Base-by-base conservation (phyloP, 1,139 yeast genomes). In the Hyphopichia buzzinii region DNA sequence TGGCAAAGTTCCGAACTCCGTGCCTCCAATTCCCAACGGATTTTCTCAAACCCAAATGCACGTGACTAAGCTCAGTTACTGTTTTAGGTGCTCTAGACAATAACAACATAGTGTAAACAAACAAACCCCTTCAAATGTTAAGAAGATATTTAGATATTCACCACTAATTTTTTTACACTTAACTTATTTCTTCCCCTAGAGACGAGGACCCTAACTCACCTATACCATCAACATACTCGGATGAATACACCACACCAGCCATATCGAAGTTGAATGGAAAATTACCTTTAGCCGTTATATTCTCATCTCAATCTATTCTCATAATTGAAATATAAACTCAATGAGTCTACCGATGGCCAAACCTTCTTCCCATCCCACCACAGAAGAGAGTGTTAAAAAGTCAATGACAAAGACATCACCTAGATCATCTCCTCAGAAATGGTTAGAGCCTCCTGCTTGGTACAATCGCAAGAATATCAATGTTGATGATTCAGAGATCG, bases 401-500 rank as follows among this genome's bases (percentile, higher is more conserved):
- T 12, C 32, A 14, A 4, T 25, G 8, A n/a, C 26, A 22, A 17
- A 10, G 23, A 7, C 23, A 28, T 17, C 26, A 7, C 14, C 26
- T 12, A 8, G 13, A 5, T 13, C 26, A 3, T 30, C 32, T 14
- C 32, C 32, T 25, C 5, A 25, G 14, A 25, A 25, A 13, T 13
- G 14, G 14, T 11, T 25, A 13, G 27, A n/a, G 27, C 27, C 27
- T 13, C 27, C 12, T n/a, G 14, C 12, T 13, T 48, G 54, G 52
- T 47, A 43, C 37, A 40, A 39, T 29, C 35, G 22, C 17, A 34
- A 35, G 15, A 26, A 40, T 14, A 38, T 37, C 12, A 29, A 39
- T 15, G 16, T 17, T 8, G 54, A 53, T 14, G 59, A 49, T 17
- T 47, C 48, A 13, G 61, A 55, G 11, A 23, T 19, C 14, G 51